phyloP scores from a whole-genome alignment of 148 eudicot species.

The Suaeda aralocaspica region DNA sequence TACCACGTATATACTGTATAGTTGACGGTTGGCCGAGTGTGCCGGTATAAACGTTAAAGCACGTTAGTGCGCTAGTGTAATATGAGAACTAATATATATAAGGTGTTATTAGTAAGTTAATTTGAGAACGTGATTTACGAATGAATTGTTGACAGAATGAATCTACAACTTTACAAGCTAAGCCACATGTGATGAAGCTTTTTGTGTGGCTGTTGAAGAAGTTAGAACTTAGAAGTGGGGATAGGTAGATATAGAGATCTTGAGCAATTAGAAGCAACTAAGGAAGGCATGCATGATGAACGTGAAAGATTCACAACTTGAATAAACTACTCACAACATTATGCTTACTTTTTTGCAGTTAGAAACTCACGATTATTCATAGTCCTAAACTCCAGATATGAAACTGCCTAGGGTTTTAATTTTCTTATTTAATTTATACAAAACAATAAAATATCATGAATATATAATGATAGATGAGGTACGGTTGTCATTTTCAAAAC shows the following conservation, averaged over 20 bases:
- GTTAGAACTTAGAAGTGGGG: too few species aligned
- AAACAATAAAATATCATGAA: too few species aligned
- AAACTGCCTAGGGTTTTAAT: not conserved
- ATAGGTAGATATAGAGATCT: too few species aligned
- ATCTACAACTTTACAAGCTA: too few species aligned
- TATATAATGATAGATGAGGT: too few species aligned
- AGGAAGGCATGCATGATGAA: conserved; percentile 16
- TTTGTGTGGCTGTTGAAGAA: not conserved
- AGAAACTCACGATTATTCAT: not conserved
- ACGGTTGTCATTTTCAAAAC: conserved; percentile 17
- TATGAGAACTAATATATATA: too few species aligned
- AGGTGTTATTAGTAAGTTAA: too few species aligned
- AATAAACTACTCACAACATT: not conserved
- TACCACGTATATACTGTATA: too few species aligned
- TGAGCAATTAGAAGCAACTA: not conserved
- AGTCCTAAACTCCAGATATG: not conserved
- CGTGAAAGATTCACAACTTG: conserved; percentile 27
- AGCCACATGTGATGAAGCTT: not conserved
- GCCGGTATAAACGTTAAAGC: too few species aligned
- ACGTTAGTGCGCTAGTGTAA: too few species aligned
- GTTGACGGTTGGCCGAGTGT: too few species aligned
- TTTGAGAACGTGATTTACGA: not conserved
- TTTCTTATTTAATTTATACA: too few species aligned
- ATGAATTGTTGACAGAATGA: not conserved
- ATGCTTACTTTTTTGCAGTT: not conserved